A percentile compares a stretch with the other conserved stretches of the same genome.
phyloP scores from a whole-genome alignment of 805 yeast genomes.

The Candida methanosorbosa region DNA sequence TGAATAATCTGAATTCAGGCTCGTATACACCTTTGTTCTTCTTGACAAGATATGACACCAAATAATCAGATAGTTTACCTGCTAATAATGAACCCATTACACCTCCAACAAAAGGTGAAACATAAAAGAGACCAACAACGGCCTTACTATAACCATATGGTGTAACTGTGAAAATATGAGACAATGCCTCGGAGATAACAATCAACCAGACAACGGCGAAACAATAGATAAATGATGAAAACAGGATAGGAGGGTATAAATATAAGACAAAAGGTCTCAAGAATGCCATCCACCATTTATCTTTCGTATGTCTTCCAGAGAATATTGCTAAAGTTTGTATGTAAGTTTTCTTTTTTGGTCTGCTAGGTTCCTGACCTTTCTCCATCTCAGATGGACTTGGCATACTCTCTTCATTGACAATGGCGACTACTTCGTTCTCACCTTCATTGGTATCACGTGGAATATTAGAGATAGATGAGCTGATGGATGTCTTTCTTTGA shows the following conservation, averaged over 20 bases:
- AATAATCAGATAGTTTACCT: constrained; percentile 39
- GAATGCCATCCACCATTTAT: constrained; percentile 47
- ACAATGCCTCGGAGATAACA: constrained; percentile 48
- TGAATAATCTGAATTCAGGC: constrained; percentile 50
- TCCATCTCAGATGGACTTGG: background rate
- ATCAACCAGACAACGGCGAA: constrained; percentile 59
- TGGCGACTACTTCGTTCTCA: background rate
- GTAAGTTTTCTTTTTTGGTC: constrained; percentile 12
- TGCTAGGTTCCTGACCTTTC: background rate
- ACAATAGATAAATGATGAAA: constrained; percentile 42
- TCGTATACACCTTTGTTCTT: constrained; percentile 48
- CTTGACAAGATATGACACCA: constrained; percentile 36
- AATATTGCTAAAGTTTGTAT: constrained; percentile 29
- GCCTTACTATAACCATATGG: constrained; percentile 39
- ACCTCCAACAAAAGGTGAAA: constrained; percentile 51
- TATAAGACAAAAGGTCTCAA: constrained; percentile 44
- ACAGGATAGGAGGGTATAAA: constrained; percentile 42
- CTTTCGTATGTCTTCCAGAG: constrained; percentile 41
- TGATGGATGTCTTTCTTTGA: background rate
- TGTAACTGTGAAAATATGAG: constrained; percentile 34
- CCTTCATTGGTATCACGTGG: background rate
- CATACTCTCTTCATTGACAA: background rate
- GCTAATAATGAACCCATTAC: constrained; percentile 46
- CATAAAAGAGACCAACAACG: constrained; percentile 43
- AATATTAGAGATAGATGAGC: background rate